Conservation (phyloP, 768 basidiomycete species). For the Tulasnella sp. region DNA sequence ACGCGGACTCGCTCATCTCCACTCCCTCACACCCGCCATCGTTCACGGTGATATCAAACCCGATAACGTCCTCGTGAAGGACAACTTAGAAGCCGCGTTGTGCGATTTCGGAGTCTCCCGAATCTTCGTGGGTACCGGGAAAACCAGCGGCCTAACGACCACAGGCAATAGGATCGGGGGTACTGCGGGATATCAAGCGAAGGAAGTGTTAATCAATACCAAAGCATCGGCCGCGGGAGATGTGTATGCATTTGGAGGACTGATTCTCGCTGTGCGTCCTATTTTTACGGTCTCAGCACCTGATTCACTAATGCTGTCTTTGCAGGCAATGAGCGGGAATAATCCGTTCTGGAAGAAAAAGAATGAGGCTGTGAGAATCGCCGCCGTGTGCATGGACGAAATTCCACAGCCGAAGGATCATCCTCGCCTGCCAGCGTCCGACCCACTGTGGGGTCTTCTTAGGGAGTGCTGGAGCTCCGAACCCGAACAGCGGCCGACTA, state of each 20-base stretch:
- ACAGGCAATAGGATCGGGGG: neutral
- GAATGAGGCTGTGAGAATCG: neutral
- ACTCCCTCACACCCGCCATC: neutral
- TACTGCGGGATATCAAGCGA: neutral
- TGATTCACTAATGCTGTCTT: neutral
- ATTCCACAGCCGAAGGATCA: neutral
- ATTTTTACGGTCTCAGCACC: neutral
- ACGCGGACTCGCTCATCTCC: neutral
- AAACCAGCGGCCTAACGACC: neutral
- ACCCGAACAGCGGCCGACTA: neutral
- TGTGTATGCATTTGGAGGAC: slow-evolving; percentile 23
- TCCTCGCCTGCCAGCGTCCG: neutral
- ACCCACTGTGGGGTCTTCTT: neutral
- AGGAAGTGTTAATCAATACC: too few relatives aligned
- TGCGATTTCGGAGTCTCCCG: slow-evolving; percentile 8
- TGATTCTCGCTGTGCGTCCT: slow-evolving; percentile 12
- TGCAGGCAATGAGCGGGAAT: slow-evolving; percentile 13
- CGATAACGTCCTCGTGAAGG: neutral
- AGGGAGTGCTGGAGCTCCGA: neutral
- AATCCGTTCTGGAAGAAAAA: neutral
- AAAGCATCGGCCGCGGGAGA: neutral
- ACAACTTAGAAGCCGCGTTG: neutral
- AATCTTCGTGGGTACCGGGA: neutral
- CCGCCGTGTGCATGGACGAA: neutral
- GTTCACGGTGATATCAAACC: slow-evolving; percentile 18